phyloP scores from a whole-genome alignment of 1,284 basidiomycete species.

The Trichosporon sp. region DNA sequence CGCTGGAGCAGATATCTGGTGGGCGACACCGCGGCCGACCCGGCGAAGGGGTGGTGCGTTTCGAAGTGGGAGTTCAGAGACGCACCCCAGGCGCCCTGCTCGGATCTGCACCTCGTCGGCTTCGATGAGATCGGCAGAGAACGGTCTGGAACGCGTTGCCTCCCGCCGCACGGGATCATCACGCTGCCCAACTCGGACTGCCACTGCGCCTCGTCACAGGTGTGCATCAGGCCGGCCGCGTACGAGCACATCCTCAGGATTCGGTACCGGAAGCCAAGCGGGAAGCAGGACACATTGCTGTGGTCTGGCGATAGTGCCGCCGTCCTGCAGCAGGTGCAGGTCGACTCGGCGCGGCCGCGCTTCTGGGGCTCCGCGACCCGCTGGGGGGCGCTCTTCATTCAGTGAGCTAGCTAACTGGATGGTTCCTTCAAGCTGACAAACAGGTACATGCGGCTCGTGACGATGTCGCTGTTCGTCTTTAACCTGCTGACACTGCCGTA shows the following conservation, averaged over 20 bases:
- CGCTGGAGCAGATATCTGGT: slow-evolving; percentile 33
- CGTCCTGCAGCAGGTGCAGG: slow-evolving; percentile 27
- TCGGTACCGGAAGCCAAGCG: slow-evolving; percentile 7
- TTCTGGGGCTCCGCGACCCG: slow-evolving; percentile 26
- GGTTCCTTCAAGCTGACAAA: not conserved
- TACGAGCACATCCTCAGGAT: slow-evolving; percentile 35
- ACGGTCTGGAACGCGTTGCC: slow-evolving; percentile 21
- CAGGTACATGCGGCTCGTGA: slow-evolving; percentile 40
- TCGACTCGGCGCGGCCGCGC: slow-evolving; percentile 26
- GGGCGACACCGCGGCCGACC: slow-evolving; percentile 3
- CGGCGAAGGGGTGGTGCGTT: slow-evolving; percentile 15
- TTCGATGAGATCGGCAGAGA: slow-evolving; percentile 10
- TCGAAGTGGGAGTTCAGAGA: slow-evolving; percentile 11
- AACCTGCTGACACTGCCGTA: slow-evolving; percentile 45
- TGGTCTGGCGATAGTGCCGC: slow-evolving; percentile 35
- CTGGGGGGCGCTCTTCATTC: slow-evolving; percentile 31
- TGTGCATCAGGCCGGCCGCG: slow-evolving; percentile 30
- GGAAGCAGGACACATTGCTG: slow-evolving; percentile 23
- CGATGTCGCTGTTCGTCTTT: slow-evolving; percentile 44
- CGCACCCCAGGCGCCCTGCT: slow-evolving; percentile 11
- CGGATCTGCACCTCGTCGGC: slow-evolving; percentile 6
- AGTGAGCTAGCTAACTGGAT: slow-evolving; percentile 20
- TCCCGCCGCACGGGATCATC: slow-evolving; percentile 34
- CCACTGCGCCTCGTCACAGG: slow-evolving; percentile 23
- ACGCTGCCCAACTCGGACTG: not conserved